A percentile compares a stretch with the other conserved stretches of the same genome.
Conservation (phyloP, 2,329 filamentous ascomycete species). For the Diaporthe sp. region DNA sequence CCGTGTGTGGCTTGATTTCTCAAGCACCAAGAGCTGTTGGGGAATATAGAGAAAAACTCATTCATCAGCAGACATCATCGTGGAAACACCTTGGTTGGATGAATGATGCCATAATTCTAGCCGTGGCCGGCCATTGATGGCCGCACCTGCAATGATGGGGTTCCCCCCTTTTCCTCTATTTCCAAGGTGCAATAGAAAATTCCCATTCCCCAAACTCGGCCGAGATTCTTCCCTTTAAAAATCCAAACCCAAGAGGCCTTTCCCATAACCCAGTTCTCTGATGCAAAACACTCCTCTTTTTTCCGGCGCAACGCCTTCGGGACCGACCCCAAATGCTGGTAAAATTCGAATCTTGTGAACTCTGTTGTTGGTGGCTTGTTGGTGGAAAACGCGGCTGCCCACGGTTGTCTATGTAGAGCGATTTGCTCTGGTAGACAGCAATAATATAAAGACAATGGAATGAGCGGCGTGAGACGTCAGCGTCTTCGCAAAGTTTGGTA, state of each 20-base stretch:
- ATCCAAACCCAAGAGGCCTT: slow-evolving; percentile 7
- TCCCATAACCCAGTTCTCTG: slow-evolving; percentile 10
- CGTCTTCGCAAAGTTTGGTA: slow-evolving; percentile 30
- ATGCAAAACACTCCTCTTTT: slow-evolving; percentile 22
- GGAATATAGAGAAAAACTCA: neutral
- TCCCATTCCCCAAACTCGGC: neutral
- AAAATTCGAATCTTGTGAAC: slow-evolving; percentile 20
- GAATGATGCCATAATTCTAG: neutral
- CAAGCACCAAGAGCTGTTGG: neutral
- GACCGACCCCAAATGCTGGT: slow-evolving; percentile 18
- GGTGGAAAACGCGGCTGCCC: slow-evolving; percentile 1
- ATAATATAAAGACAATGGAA: slow-evolving; percentile 11
- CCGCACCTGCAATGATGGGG: slow-evolving; percentile 9
- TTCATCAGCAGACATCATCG: too few species aligned
- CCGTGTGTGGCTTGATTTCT: neutral
- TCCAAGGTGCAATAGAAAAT: neutral
- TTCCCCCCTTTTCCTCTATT: neutral
- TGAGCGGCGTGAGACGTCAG: slow-evolving; percentile 24
- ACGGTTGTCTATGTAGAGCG: neutral
- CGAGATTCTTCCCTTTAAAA: neutral
- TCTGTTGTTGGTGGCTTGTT: slow-evolving; percentile 11
- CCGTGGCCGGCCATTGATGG: neutral
- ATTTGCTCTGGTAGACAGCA: neutral
- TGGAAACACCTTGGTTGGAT: neutral
- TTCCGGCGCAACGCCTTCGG: slow-evolving; percentile 20